A percentile compares a stretch with the other conserved stretches of the same genome.
These are phyloP conservation scores for Irpex rosettiformis DNA, from an alignment of 1,284 basidiomycete genomes.

Conservation along the genomic window DNA sequence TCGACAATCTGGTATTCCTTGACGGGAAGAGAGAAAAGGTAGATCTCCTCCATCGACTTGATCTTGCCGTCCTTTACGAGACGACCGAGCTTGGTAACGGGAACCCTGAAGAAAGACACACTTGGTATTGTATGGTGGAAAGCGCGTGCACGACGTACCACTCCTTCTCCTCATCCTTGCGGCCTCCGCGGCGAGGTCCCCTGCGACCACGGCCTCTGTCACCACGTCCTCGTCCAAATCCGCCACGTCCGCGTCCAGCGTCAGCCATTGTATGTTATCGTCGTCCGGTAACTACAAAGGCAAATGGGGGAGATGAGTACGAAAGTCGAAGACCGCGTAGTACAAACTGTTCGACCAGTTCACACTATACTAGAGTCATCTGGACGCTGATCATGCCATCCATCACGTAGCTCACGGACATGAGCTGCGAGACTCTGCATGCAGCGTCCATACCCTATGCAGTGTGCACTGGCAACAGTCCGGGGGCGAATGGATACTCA, in stretches of 20 bases:
- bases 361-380: constrained; percentile 15
- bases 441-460: not conserved
- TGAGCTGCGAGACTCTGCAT: constrained; percentile 10
- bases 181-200: constrained; percentile 91
- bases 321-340: not conserved
- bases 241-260: constrained; percentile 75
- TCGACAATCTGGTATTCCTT: constrained; percentile 99
- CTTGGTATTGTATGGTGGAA: not conserved
- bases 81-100: constrained; percentile 99
- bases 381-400: constrained; percentile 15
- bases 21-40: constrained; percentile 99
- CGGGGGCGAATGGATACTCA: constrained; percentile 29
- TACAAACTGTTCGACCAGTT: not conserved
- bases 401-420: constrained; percentile 14
- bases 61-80: constrained; percentile 99
- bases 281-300: constrained; percentile 16
- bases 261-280: constrained; percentile 65
- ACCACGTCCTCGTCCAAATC: constrained; percentile 88
- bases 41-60: constrained; percentile 99
- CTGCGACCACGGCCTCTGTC: constrained; percentile 82
- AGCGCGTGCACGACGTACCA: constrained; percentile 62
- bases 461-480: not conserved
- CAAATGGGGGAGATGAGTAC: not conserved
- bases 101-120: constrained; percentile 59
- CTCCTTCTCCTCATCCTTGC: constrained; percentile 99